Base-by-base conservation (phyloP, 345 rosid species). In the Erysimum cheiranthoides region DNA sequence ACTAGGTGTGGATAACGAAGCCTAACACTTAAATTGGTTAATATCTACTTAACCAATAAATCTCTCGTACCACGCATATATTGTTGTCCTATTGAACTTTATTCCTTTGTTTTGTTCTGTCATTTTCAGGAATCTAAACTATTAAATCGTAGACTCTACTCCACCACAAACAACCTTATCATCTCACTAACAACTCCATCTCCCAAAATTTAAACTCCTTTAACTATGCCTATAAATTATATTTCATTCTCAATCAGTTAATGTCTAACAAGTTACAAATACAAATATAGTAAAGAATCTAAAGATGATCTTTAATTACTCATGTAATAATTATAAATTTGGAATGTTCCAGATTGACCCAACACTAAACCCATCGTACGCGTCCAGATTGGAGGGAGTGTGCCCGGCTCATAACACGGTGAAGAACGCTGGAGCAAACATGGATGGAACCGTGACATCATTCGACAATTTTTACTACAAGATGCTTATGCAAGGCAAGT, bases 391-490 rank as follows among this genome's bases (percentile, higher is more conserved):
- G 36, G 80, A 79, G 64, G 80, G 67, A 2, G 78, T 84, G 5
- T 88, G 96, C 18, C 93, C 94, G 0, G 59, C 63, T 9, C 87
- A 82, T 77, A 91, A 86, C 91, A 86, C 67, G 82, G 85, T 42
- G 6, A 89, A 78, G 61, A 89, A 80, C 10, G 96, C 97, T 0
- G 93, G 98, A 3, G 62, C 93, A 3, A 61, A 85, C 4, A 9
- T 89, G 73, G 97, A 91, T 71, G 60, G 78, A 9, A 78, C 88
- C 8, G 32, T 80, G 1, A 47, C 84, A 0, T 11, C 38, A 12
- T 93, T 88, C 14, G 97, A 93, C 82, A 87, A 91, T 21, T 66
- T 78, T 0, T 93, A 91, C 73, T 91, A 79, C 89, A 88, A 84
- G 84, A 75, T 87, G 73, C 84, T 93, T 14, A 80, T 87, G 5